A percentile compares a stretch with the other conserved stretches of the same genome.
These are phyloP conservation scores for Verticillium tricorpus DNA, from an alignment of 2,329 filamentous ascomycete species.

Conservation along the genomic window DNA sequence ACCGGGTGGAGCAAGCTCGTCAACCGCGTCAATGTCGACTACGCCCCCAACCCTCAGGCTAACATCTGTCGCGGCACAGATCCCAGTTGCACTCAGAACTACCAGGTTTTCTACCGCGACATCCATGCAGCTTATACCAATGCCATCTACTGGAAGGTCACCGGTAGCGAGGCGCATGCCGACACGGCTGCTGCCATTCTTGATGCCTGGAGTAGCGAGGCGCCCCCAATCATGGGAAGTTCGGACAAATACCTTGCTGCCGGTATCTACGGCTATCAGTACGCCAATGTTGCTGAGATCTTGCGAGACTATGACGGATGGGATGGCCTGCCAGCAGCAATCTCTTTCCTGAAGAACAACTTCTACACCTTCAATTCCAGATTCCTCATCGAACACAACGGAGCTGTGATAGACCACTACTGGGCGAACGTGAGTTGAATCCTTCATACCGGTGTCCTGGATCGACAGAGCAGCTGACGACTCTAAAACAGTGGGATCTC, in stretches of 20 bases:
- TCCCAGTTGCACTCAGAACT: slow-evolving; percentile 23
- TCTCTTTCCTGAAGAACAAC: slow-evolving; percentile 26
- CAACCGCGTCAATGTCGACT: slow-evolving; percentile 22
- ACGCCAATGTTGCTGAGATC: slow-evolving; percentile 41
- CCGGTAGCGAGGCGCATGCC: slow-evolving; percentile 28
- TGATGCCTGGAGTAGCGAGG: slow-evolving; percentile 29
- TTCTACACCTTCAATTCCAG: slow-evolving; percentile 32
- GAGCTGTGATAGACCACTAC: slow-evolving; percentile 26
- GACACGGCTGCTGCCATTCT: slow-evolving; percentile 30
- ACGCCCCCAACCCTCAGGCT: slow-evolving; percentile 20
- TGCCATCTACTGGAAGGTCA: slow-evolving; percentile 35
- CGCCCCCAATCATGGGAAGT: slow-evolving; percentile 26
- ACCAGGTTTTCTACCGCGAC: slow-evolving; percentile 33
- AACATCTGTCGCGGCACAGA: slow-evolving; percentile 29
- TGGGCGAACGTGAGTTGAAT: slow-evolving; percentile 24
- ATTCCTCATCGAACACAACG: slow-evolving; percentile 33
- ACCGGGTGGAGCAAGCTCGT: slow-evolving; percentile 27
- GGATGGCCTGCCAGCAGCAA: slow-evolving; percentile 18
- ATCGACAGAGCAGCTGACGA: not conserved
- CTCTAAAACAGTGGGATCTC: slow-evolving; percentile 30
- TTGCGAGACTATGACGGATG: slow-evolving; percentile 29
- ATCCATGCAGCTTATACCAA: slow-evolving; percentile 30
- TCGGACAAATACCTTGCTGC: slow-evolving; percentile 32
- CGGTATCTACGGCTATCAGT: slow-evolving; percentile 40
- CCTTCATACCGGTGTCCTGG: not conserved